Conservation (phyloP, 2,329 filamentous ascomycete genomes). For the Sporothrix variecibatus region DNA sequence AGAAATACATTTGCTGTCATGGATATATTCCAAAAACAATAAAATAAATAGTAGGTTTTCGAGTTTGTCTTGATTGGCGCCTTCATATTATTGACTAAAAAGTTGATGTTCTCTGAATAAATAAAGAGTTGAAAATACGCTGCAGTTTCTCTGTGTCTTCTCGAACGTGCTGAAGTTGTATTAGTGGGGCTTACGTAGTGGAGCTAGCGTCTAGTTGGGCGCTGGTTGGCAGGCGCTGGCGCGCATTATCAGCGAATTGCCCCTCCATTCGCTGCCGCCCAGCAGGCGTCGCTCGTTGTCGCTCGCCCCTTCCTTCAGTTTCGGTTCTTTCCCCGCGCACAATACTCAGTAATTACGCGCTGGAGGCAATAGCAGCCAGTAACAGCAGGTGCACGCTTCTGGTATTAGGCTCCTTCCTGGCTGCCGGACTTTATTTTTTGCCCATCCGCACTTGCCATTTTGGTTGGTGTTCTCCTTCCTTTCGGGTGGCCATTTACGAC, state of each 20-base stretch:
- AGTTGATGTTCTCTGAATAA: neutral
- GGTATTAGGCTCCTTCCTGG: neutral
- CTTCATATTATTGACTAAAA: neutral
- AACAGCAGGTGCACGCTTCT: no score
- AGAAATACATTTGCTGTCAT: no score
- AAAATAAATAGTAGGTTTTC: neutral
- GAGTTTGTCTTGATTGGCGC: neutral
- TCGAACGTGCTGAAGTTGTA: neutral
- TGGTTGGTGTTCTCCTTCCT: no score
- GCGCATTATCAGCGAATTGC: neutral
- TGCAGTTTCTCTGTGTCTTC: neutral
- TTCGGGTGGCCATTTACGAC: conserved; percentile 8
- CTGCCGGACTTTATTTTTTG: conserved; percentile 29
- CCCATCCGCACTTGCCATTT: conserved; percentile 22
- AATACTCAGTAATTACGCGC: neutral
- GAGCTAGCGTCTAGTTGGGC: neutral
- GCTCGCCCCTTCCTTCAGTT: neutral
- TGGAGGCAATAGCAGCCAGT: neutral
- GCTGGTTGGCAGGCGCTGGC: neutral
- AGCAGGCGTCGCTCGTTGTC: neutral
- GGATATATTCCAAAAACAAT: no score
- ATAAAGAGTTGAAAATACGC: neutral
- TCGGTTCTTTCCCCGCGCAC: neutral
- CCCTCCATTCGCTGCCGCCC: conserved; percentile 16
- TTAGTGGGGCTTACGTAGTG: conserved; percentile 8